These are phyloP conservation scores for Cyberlindnera galapagoensis DNA, from an alignment of 805 yeast genomes.

Conservation along the genomic window DNA sequence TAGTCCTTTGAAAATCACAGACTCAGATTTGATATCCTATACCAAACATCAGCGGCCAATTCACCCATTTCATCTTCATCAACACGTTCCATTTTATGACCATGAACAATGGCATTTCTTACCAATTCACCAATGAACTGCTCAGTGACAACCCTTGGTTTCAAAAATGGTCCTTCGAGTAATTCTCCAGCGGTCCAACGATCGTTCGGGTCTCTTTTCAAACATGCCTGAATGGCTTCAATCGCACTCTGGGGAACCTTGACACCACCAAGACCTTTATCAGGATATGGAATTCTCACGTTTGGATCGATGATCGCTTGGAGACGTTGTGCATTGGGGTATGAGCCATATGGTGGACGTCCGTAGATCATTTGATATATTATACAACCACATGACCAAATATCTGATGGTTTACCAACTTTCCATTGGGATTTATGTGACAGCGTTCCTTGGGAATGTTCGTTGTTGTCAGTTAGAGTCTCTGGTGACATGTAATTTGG, in stretches of 20 bases:
- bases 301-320: conserved; percentile 85
- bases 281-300: conserved; percentile 61
- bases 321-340: conserved; percentile 68
- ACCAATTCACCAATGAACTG: conserved; percentile 63
- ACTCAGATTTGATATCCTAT: conserved; percentile 26
- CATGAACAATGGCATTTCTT: conserved; percentile 71
- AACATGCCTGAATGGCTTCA: conserved; percentile 65
- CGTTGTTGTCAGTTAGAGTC: conserved; percentile 61
- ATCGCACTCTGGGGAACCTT: conserved; percentile 64
- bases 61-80: conserved; percentile 38
- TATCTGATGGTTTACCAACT: conserved; percentile 92
- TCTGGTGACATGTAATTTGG: conserved; percentile 99
- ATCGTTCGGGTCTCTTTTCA: conserved; percentile 60
- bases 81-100: conserved; percentile 42
- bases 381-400: conserved; percentile 98
- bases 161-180: conserved; percentile 56
- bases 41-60: conserved; percentile 54
- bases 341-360: conserved; percentile 80
- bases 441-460: conserved; percentile 15
- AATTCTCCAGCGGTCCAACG: conserved; percentile 63
- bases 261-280: conserved; percentile 51
- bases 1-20: conserved; percentile 9
- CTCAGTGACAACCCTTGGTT: conserved; percentile 68
- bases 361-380: conserved; percentile 95
- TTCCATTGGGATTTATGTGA: conserved; percentile 41